phyloP scores from a whole-genome alignment of 2,329 filamentous ascomycete species.

The Aspergillus sp. region DNA sequence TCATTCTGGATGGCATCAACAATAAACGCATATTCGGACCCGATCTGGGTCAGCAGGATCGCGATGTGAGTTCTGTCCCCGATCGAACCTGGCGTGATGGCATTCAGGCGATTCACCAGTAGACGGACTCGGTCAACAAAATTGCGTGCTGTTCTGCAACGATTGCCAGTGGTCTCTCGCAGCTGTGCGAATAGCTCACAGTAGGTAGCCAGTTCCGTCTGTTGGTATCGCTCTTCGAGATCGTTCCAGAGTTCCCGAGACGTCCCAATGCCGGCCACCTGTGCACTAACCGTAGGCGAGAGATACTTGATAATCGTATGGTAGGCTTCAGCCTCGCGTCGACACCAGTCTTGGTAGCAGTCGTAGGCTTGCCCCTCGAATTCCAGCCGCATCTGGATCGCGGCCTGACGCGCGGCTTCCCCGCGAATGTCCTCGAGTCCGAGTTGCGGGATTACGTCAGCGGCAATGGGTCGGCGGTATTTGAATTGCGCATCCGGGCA shows the following conservation, averaged over 20 bases:
- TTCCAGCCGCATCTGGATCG: no score
- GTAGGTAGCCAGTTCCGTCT: slow-evolving; percentile 6
- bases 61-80: slow-evolving; percentile 1
- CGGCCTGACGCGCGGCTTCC: no score
- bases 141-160: neutral
- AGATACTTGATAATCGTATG: no score
- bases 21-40: slow-evolving; percentile 3
- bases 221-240: slow-evolving; percentile 3
- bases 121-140: slow-evolving; percentile 4
- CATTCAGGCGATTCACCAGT: slow-evolving; percentile 4
- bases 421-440: no score
- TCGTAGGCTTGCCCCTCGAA: no score
- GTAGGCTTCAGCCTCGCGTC: no score
- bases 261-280: slow-evolving; percentile 2
- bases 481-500: neutral
- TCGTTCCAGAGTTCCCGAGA: slow-evolving; percentile 1
- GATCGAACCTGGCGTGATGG: slow-evolving; percentile 1
- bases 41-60: slow-evolving; percentile 3
- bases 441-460: neutral
- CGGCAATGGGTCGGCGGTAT: neutral
- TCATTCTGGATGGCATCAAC: slow-evolving; percentile 6
- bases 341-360: no score
- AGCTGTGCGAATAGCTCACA: slow-evolving; percentile 4
- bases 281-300: slow-evolving; percentile 2
- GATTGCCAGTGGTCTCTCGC: slow-evolving; percentile 1